Percentiles rank a stretch among this genome's conserved stretches.
Conservation (phyloP, 208 protist genomes). For the Leishmania braziliensis region DNA sequence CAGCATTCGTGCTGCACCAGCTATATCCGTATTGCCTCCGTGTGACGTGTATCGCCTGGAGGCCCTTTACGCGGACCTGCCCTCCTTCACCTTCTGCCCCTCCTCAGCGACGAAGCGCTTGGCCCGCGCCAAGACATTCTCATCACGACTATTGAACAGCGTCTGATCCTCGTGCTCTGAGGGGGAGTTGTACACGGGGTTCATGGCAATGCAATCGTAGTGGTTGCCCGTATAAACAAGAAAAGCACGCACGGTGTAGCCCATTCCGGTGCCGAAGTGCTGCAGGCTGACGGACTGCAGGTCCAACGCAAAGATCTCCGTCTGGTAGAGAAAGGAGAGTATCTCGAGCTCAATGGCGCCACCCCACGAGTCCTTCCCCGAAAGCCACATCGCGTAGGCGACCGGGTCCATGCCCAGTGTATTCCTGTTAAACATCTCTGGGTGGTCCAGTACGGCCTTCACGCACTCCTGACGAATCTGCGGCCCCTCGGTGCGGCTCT, state of each 20-base stretch:
- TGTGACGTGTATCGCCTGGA: background rate
- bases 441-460: constrained; percentile 63
- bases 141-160: constrained; percentile 83
- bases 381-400: constrained; percentile 80
- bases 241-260: constrained; percentile 83
- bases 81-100: constrained; percentile 40
- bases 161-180: constrained; percentile 84
- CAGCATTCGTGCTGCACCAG: background rate
- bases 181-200: constrained; percentile 63
- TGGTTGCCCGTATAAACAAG: constrained; percentile 95
- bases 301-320: constrained; percentile 91
- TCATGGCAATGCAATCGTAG: constrained; percentile 94
- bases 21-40: background rate
- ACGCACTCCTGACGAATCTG: constrained; percentile 85
- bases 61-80: constrained; percentile 4
- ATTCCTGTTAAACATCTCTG: constrained; percentile 73
- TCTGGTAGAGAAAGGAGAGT: constrained; percentile 82
- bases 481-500: constrained; percentile 71
- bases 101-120: constrained; percentile 84
- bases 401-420: constrained; percentile 67
- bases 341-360: constrained; percentile 93
- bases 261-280: constrained; percentile 80
- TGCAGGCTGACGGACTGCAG: constrained; percentile 78
- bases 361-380: constrained; percentile 84
- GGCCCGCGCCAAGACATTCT: constrained; percentile 72